Percentiles rank a stretch among this genome's conserved stretches.
phyloP scores from a whole-genome alignment of 2,329 filamentous ascomycete genomes.

The Chaetomium strumarium region DNA sequence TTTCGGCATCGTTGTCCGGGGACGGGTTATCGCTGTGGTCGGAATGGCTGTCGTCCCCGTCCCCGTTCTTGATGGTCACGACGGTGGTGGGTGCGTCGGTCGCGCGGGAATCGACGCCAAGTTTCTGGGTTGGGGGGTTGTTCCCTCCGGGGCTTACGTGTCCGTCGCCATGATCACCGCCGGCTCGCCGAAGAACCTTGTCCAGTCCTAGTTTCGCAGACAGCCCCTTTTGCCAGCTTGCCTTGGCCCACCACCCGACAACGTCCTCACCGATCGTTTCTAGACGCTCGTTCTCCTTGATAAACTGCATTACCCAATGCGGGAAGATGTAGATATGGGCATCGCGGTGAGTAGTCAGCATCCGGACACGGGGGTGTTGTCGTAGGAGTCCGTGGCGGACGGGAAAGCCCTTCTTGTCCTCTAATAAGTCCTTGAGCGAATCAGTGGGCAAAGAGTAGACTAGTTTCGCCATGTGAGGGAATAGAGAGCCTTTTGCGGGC shows the following conservation, averaged over 20 bases:
- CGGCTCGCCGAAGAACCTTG: slow-evolving; percentile 48
- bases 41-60: slow-evolving; percentile 14
- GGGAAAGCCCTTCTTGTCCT: slow-evolving; percentile 66
- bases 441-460: slow-evolving; percentile 86
- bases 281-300: slow-evolving; percentile 71
- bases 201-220: slow-evolving; percentile 69
- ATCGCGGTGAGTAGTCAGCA: slow-evolving; percentile 80
- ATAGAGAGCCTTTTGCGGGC: slow-evolving; percentile 57
- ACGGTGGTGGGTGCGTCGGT: slow-evolving; percentile 12
- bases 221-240: slow-evolving; percentile 80
- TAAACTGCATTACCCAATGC: slow-evolving; percentile 81
- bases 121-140: slow-evolving; percentile 2
- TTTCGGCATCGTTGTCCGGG: background rate
- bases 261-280: slow-evolving; percentile 89
- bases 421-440: slow-evolving; percentile 75
- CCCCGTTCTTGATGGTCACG: slow-evolving; percentile 19
- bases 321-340: slow-evolving; percentile 95
- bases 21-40: background rate
- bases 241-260: slow-evolving; percentile 92
- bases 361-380: slow-evolving; percentile 67
- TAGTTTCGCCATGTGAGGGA: slow-evolving; percentile 66
- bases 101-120: slow-evolving; percentile 4
- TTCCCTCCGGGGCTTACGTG: slow-evolving; percentile 1
- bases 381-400: slow-evolving; percentile 71
- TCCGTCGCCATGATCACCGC: slow-evolving; percentile 4